Evolutionary conservation across 306 rosid genomes (phyloP).

Genomic region (Sindora glabra): DNA sequence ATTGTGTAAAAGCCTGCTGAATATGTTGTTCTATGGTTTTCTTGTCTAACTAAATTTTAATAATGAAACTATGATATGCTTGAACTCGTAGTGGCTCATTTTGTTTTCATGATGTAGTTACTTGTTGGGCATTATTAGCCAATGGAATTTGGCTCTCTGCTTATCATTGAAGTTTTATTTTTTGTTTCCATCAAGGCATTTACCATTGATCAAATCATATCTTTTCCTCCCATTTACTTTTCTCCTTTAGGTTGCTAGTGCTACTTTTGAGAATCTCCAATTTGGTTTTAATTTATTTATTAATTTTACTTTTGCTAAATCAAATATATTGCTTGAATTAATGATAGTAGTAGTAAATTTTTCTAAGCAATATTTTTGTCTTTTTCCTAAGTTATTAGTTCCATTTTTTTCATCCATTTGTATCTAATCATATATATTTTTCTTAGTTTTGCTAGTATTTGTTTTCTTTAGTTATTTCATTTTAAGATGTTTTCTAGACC

Average conservation of each 20-base stretch:
- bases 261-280: constrained; percentile 59
- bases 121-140: neutral
- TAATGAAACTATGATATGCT: neutral
- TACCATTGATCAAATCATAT: constrained; percentile 73
- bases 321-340: constrained; percentile 7
- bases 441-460: neutral
- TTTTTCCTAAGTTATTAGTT: too few relatives aligned
- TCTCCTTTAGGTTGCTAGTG: constrained; percentile 75
- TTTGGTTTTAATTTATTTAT: constrained; percentile 3
- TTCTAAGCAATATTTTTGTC: neutral
- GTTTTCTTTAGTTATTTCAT: neutral
- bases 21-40: neutral
- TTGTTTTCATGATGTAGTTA: neutral
- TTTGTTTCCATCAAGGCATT: constrained; percentile 47
- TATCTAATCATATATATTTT: too few relatives aligned
- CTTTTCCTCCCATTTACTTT: constrained; percentile 69
- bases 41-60: neutral
- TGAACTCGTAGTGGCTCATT: constrained; percentile 5
- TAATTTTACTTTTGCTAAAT: neutral
- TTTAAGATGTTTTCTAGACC: neutral
- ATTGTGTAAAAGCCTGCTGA: neutral
- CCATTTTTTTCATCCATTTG: neutral
- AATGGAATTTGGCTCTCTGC: neutral
- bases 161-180: neutral
- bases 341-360: neutral